Conservation (phyloP, 176 grass and related monocot genomes). For the Poa annua region DNA sequence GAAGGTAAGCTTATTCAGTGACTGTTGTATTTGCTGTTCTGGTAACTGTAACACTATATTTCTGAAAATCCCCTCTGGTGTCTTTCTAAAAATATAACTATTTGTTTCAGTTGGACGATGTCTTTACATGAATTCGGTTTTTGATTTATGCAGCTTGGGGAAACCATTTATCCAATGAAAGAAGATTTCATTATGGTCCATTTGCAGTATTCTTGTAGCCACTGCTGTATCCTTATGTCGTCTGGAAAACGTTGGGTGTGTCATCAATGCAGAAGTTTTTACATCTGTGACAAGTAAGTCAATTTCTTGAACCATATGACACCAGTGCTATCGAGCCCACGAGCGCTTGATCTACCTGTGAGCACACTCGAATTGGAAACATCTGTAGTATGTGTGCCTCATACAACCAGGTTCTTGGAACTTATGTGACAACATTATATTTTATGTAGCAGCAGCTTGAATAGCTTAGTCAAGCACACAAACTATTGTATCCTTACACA, state of each 20-base stretch:
- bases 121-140: constrained; percentile 50
- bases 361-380: background rate
- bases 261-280: constrained; percentile 82
- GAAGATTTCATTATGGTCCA: constrained; percentile 99
- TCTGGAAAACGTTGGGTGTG: constrained; percentile 94
- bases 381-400: background rate
- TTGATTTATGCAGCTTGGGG: constrained; percentile 73
- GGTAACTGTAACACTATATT: constrained; percentile 6
- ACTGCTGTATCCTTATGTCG: constrained; percentile 90
- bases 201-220: constrained; percentile 86
- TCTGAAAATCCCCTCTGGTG: background rate
- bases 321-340: constrained; percentile 9
- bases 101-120: constrained; percentile 33
- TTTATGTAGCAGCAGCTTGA: constrained; percentile 5
- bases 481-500: constrained; percentile 9
- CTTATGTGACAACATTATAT: background rate
- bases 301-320: constrained; percentile 36
- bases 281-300: constrained; percentile 93
- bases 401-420: background rate
- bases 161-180: constrained; percentile 98
- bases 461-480: background rate
- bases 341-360: constrained; percentile 23
- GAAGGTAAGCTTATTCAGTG: constrained; percentile 57
- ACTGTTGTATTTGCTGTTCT: constrained; percentile 27
- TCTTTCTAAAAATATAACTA: constrained; percentile 6